Conservation (phyloP, 2,329 filamentous ascomycete species). For the Cyclaneusma minus region DNA sequence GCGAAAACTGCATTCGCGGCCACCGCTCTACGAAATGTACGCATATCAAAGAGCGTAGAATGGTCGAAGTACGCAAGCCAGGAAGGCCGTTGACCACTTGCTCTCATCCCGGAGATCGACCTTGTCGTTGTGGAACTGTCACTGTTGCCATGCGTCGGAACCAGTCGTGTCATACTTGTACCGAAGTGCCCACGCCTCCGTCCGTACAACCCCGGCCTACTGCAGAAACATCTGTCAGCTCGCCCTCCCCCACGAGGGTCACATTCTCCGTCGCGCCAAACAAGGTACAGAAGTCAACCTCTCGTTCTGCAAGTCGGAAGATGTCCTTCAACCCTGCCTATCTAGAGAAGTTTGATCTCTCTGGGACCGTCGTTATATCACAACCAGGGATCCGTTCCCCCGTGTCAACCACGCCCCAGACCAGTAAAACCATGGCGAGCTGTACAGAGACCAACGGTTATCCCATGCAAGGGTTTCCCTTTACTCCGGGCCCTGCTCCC, state of each 20-base stretch:
- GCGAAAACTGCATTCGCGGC: slow-evolving; percentile 60
- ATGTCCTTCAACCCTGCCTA: slow-evolving; percentile 33
- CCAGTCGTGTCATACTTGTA: slow-evolving; percentile 37
- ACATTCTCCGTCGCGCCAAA: too few relatives aligned
- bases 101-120: slow-evolving; percentile 36
- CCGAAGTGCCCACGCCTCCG: slow-evolving; percentile 13
- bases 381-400: too few relatives aligned
- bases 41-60: slow-evolving; percentile 49
- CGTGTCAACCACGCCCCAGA: too few relatives aligned
- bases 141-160: slow-evolving; percentile 47
- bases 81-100: slow-evolving; percentile 55
- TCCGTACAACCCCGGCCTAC: slow-evolving; percentile 2
- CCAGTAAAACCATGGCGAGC: too few relatives aligned
- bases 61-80: slow-evolving; percentile 57
- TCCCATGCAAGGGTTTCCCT: too few relatives aligned
- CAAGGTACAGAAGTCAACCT: slow-evolving; percentile 13
- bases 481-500: too few relatives aligned
- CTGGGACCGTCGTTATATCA: too few relatives aligned
- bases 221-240: too few relatives aligned
- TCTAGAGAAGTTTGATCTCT: too few relatives aligned
- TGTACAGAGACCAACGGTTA: too few relatives aligned
- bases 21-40: slow-evolving; percentile 64
- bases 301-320: slow-evolving; percentile 19
- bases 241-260: slow-evolving; percentile 19
- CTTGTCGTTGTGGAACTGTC: slow-evolving; percentile 45